Percentiles rank a stretch among this genome's conserved stretches.
Conservation (phyloP, 1,284 basidiomycete species). For the Austroboletus novae-zelandiae region DNA sequence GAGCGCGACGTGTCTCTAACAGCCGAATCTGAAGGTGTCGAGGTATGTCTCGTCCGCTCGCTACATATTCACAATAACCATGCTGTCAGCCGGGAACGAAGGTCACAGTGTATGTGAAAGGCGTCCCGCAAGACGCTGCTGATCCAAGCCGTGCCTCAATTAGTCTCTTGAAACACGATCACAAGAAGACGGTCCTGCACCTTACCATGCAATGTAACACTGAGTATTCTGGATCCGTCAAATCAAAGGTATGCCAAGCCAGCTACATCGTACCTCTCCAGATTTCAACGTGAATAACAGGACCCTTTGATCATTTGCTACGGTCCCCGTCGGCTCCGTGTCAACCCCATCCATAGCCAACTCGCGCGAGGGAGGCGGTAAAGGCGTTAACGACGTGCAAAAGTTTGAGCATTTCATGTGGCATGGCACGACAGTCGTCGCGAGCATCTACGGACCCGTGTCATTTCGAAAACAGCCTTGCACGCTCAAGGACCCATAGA, state of each 20-base stretch:
- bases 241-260: slow-evolving; percentile 86
- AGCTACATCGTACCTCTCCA: not conserved
- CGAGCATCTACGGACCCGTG: slow-evolving; percentile 87
- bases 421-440: slow-evolving; percentile 78
- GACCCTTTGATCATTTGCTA: slow-evolving; percentile 89
- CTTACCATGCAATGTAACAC: slow-evolving; percentile 95
- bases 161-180: slow-evolving; percentile 90
- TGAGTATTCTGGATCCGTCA: slow-evolving; percentile 85
- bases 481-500: slow-evolving; percentile 58
- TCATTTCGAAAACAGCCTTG: slow-evolving; percentile 86
- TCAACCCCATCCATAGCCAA: slow-evolving; percentile 91
- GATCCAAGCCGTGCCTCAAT: slow-evolving; percentile 47
- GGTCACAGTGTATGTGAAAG: slow-evolving; percentile 71
- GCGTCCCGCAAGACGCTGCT: slow-evolving; percentile 64
- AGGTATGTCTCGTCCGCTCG: slow-evolving; percentile 44
- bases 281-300: too few relatives aligned
- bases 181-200: slow-evolving; percentile 93
- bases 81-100: slow-evolving; percentile 80
- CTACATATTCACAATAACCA: not conserved
- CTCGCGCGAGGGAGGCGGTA: slow-evolving; percentile 87
- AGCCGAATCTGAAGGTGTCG: slow-evolving; percentile 58
- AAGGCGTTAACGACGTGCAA: slow-evolving; percentile 94
- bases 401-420: slow-evolving; percentile 93
- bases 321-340: slow-evolving; percentile 81
- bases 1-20: slow-evolving; percentile 71